phyloP scores from a whole-genome alignment of 129 eudicot genomes.

The Pseudognaphalium luteoalbum region DNA sequence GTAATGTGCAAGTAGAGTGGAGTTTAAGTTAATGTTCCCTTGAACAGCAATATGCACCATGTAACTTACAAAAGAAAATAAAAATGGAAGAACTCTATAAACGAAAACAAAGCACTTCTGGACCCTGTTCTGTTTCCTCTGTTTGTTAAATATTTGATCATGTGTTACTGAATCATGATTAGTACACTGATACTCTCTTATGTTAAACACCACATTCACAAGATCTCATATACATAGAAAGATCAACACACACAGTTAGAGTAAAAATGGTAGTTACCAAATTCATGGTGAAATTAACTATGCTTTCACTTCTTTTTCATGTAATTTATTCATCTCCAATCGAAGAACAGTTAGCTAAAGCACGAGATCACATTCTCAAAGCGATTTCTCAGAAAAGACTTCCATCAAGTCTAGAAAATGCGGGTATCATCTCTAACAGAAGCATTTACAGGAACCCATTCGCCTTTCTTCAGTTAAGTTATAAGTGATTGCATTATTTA shows the following conservation, averaged over 20 bases:
- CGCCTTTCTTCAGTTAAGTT: constrained; percentile 39
- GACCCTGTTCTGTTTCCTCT: neutral
- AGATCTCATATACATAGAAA: neutral
- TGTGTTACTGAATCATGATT: too few species aligned
- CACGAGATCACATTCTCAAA: constrained; percentile 21
- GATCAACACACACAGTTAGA: neutral
- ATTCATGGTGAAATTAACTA: neutral
- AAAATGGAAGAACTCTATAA: neutral
- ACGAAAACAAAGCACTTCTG: neutral
- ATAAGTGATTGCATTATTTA: neutral
- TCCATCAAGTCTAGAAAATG: neutral
- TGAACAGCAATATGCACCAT: neutral
- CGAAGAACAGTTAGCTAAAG: constrained; percentile 33
- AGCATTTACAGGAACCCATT: constrained; percentile 33
- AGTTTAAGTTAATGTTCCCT: neutral
- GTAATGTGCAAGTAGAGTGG: constrained; percentile 8
- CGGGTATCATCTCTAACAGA: constrained; percentile 6
- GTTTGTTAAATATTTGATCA: too few species aligned
- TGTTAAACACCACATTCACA: neutral
- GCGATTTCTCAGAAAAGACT: constrained; percentile 21
- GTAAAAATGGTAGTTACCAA: constrained; percentile 27
- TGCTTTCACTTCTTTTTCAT: constrained; percentile 24
- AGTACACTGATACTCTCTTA: too few species aligned
- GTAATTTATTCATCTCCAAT: constrained; percentile 16
- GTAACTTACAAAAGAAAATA: neutral